Percentiles rank a stretch among this genome's conserved stretches.
Evolutionary conservation across 495 filamentous ascomycete genomes (phyloP).

Genomic region (Clavariopsis aquatica): DNA sequence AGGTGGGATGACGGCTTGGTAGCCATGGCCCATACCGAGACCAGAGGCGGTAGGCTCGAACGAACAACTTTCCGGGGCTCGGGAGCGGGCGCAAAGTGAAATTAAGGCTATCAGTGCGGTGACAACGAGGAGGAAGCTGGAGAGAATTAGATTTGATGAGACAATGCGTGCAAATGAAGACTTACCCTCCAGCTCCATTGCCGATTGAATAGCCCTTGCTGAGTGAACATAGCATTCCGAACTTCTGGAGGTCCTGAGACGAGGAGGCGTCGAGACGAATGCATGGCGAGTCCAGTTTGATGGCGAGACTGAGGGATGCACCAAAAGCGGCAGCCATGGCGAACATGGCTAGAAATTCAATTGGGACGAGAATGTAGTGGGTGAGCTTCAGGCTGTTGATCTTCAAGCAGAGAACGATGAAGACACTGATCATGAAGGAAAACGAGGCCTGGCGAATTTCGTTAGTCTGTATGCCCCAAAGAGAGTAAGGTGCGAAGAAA

Average conservation of each 20-base stretch:
- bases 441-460: constrained; percentile 12
- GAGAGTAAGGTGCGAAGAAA: neutral
- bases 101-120: constrained; percentile 11
- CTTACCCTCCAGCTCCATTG: constrained; percentile 10
- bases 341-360: constrained; percentile 27
- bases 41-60: constrained; percentile 31
- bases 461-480: neutral
- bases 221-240: constrained; percentile 19
- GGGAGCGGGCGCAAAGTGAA: constrained; percentile 3
- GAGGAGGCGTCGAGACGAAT: constrained; percentile 6
- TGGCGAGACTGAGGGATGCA: constrained; percentile 12
- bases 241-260: constrained; percentile 6
- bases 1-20: constrained; percentile 13
- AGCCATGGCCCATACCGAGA: constrained; percentile 29
- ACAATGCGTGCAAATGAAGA: neutral
- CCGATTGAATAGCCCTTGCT: constrained; percentile 21
- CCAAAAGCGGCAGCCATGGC: constrained; percentile 23
- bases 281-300: constrained; percentile 8
- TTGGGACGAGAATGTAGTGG: constrained; percentile 12
- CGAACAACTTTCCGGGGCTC: constrained; percentile 5
- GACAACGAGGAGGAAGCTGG: constrained; percentile 8
- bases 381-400: constrained; percentile 9
- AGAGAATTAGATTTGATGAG: neutral
- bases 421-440: constrained; percentile 7
- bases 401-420: constrained; percentile 20